These are phyloP conservation scores for Calophaca sinica DNA, from an alignment of 306 rosid genomes.

Conservation along the genomic window DNA sequence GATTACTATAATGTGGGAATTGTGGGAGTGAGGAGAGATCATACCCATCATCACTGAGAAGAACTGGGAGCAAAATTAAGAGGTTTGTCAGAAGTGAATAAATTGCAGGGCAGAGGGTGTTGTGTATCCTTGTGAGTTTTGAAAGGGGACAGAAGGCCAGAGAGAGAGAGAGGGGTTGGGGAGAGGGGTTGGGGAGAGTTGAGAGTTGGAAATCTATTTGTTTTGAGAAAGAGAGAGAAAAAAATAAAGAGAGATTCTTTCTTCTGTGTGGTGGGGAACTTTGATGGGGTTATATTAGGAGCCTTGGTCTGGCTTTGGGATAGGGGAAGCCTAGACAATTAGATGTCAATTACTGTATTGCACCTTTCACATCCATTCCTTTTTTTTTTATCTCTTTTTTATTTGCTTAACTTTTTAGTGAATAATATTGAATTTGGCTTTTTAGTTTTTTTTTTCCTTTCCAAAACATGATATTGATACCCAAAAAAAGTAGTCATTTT, in stretches of 20 bases:
- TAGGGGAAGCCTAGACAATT: slow-evolving; percentile 6
- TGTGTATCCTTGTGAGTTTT: slow-evolving; percentile 40
- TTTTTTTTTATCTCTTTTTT: not conserved
- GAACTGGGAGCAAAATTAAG: slow-evolving; percentile 13
- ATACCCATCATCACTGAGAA: slow-evolving; percentile 45
- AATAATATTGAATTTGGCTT: not conserved
- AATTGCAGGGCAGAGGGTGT: slow-evolving; percentile 34
- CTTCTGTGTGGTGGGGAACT: slow-evolving; percentile 54
- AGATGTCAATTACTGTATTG: slow-evolving; percentile 29
- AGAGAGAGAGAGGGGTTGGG: not conserved
- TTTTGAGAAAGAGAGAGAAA: not conserved
- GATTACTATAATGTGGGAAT: slow-evolving; percentile 62
- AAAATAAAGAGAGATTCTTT: slow-evolving; percentile 51
- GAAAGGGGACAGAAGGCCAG: slow-evolving; percentile 10
- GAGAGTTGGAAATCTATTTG: slow-evolving; percentile 47
- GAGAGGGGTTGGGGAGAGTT: slow-evolving; percentile 31
- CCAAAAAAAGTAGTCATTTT: not conserved
- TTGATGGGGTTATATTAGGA: slow-evolving; percentile 69
- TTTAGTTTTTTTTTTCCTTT: not conserved
- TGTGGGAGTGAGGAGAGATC: slow-evolving; percentile 53
- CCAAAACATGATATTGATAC: not conserved
- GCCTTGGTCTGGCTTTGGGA: slow-evolving; percentile 49
- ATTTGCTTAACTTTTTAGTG: not conserved
- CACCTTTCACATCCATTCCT: slow-evolving; percentile 25
- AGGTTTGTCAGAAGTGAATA: slow-evolving; percentile 41